A percentile compares a stretch with the other conserved stretches of the same genome.
Conservation (phyloP, 1,284 basidiomycete species). For the Retiboletus fuscus region DNA sequence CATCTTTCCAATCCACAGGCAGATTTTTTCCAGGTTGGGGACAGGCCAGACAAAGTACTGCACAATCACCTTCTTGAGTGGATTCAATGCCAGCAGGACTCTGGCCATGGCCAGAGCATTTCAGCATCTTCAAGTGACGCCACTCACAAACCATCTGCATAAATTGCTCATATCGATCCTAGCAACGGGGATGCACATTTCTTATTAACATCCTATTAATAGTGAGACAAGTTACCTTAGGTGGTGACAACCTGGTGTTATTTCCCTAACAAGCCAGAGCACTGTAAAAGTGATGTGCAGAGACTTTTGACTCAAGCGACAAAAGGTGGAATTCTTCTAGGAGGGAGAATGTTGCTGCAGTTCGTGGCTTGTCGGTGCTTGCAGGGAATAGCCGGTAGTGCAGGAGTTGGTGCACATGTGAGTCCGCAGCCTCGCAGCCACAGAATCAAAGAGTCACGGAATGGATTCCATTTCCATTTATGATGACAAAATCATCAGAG, state of each 20-base stretch:
- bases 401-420: constrained; percentile 13
- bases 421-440: constrained; percentile 21
- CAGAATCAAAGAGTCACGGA: constrained; percentile 14
- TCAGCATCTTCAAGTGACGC: constrained; percentile 43
- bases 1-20: not conserved
- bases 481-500: constrained; percentile 17
- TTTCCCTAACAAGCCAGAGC: not conserved
- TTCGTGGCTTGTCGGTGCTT: constrained; percentile 31
- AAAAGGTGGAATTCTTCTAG: constrained; percentile 37
- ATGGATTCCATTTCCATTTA: constrained; percentile 24
- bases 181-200: not conserved
- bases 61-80: not conserved
- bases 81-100: not conserved
- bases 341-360: constrained; percentile 35
- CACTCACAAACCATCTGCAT: constrained; percentile 40
- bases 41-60: not conserved
- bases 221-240: constrained; percentile 7
- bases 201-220: not conserved
- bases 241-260: not conserved
- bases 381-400: constrained; percentile 17
- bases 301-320: constrained; percentile 37
- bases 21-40: not conserved
- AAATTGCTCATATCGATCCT: constrained; percentile 46
- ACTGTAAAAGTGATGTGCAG: constrained; percentile 35
- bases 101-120: not conserved